Percentiles rank a stretch among this genome's conserved stretches.
These are phyloP conservation scores for Euphorbia corollata DNA, from an alignment of 441 rosid species.

Conservation along the genomic window DNA sequence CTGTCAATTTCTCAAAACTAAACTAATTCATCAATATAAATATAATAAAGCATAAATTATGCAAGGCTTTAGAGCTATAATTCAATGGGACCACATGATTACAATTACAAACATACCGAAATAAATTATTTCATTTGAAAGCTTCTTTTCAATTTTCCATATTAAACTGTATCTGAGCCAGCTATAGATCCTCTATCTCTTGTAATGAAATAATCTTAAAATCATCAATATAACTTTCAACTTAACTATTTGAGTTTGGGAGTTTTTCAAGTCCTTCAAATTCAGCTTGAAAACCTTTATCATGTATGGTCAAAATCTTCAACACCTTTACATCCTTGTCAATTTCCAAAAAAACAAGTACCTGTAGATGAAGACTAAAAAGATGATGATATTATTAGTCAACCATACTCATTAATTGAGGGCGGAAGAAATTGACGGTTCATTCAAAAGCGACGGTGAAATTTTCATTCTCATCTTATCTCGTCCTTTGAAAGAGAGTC, in stretches of 20 bases:
- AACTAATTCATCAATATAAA: not conserved
- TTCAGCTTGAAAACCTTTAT: no score
- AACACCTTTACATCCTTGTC: not conserved
- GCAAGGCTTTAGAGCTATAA: not conserved
- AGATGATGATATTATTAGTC: not conserved
- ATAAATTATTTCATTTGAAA: not conserved
- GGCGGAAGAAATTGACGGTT: not conserved
- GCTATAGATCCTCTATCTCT: no score
- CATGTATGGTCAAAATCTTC: no score
- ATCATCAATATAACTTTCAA: no score
- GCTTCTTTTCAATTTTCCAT: not conserved
- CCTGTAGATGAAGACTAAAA: not conserved
- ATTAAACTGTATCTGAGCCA: no score
- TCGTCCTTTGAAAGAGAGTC: not conserved
- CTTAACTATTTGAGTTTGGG: no score
- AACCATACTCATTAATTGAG: not conserved
- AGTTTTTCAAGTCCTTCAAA: no score
- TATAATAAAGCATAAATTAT: not conserved
- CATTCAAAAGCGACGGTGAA: not conserved
- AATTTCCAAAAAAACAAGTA: not conserved
- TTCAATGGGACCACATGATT: conserved; percentile 13
- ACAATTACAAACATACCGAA: conserved; percentile 12
- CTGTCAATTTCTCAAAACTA: conserved; percentile 3
- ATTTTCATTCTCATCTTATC: not conserved
- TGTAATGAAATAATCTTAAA: no score